A percentile compares a stretch with the other conserved stretches of the same genome.
Conservation (phyloP, 2,329 filamentous ascomycete genomes). For the Akanthomyces dipterigenus region DNA sequence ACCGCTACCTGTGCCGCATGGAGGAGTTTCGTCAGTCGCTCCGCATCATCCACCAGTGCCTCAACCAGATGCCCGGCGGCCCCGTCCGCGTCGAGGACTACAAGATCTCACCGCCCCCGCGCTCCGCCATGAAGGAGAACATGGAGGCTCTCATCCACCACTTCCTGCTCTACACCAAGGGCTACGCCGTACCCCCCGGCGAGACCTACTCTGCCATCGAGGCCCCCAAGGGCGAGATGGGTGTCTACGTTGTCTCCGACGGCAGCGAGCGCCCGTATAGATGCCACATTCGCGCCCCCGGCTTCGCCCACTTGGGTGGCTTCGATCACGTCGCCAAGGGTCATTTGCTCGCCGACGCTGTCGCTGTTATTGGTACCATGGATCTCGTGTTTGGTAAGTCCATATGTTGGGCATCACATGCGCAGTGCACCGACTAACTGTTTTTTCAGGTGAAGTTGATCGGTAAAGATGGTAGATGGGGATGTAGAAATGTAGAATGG, state of each 20-base stretch:
- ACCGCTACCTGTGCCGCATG: constrained; percentile 98
- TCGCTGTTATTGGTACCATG: constrained; percentile 90
- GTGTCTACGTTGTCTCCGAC: constrained; percentile 91
- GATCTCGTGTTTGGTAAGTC: constrained; percentile 78
- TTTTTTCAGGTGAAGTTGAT: constrained; percentile 51
- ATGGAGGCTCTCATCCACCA: constrained; percentile 99
- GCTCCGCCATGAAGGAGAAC: constrained; percentile 99
- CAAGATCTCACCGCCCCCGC: constrained; percentile 94
- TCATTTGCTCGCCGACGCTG: constrained; percentile 90
- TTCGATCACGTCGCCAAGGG: constrained; percentile 92
- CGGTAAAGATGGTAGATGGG: constrained; percentile 34
- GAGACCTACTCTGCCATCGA: constrained; percentile 98
- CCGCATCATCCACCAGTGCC: constrained; percentile 95
- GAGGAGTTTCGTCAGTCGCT: constrained; percentile 98
- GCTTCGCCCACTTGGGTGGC: constrained; percentile 88
- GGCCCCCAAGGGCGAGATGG: constrained; percentile 99
- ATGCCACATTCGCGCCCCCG: constrained; percentile 94
- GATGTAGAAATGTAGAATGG: constrained; percentile 23
- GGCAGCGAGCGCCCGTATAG: constrained; percentile 94
- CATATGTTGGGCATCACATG: too few species aligned
- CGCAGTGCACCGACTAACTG: constrained; percentile 25
- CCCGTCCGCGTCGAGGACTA: constrained; percentile 96
- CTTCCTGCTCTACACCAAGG: constrained; percentile 98
- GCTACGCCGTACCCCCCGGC: constrained; percentile 91
- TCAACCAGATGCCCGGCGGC: constrained; percentile 97